Percentiles rank a stretch among this genome's conserved stretches.
These are phyloP conservation scores for Allantophomopsis cytisporea DNA, from an alignment of 2,329 filamentous ascomycete species.

Conservation along the genomic window DNA sequence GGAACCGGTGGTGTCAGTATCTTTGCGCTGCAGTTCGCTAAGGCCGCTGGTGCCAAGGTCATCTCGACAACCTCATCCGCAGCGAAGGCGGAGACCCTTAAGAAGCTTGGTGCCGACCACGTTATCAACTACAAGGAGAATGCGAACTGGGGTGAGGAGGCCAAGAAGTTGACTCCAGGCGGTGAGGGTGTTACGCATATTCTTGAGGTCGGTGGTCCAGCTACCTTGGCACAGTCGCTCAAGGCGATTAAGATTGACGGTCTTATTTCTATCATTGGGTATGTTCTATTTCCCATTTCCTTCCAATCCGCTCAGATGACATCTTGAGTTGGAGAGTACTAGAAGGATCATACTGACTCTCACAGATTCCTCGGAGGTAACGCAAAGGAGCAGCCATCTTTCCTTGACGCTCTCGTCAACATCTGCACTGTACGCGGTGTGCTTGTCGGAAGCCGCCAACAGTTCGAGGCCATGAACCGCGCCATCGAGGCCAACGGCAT, in stretches of 20 bases:
- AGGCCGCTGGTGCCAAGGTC: slow-evolving; percentile 23
- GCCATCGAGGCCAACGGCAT: slow-evolving; percentile 32
- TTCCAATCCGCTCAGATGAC: no score
- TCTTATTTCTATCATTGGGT: slow-evolving; percentile 23
- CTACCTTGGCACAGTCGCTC: slow-evolving; percentile 24
- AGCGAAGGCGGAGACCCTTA: slow-evolving; percentile 21
- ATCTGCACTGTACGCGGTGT: slow-evolving; percentile 30
- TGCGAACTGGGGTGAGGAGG: slow-evolving; percentile 24
- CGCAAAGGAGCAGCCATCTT: slow-evolving; percentile 11
- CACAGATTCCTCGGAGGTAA: slow-evolving; percentile 16
- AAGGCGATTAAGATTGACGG: slow-evolving; percentile 26
- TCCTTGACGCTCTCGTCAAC: slow-evolving; percentile 17
- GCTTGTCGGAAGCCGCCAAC: slow-evolving; percentile 28
- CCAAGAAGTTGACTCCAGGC: slow-evolving; percentile 20
- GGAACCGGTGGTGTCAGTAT: slow-evolving; percentile 28
- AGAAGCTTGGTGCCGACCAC: slow-evolving; percentile 25
- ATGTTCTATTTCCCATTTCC: no score
- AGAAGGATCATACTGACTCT: no score
- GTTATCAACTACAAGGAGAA: slow-evolving; percentile 28
- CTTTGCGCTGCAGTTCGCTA: slow-evolving; percentile 25
- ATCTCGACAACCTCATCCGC: slow-evolving; percentile 26
- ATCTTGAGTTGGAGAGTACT: no score
- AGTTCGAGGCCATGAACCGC: slow-evolving; percentile 36
- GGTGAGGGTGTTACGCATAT: slow-evolving; percentile 25
- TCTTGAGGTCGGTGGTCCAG: slow-evolving; percentile 27